Evolutionary conservation across 2,329 filamentous ascomycete genomes (phyloP).

Genomic region (Xylaria polymorpha): DNA sequence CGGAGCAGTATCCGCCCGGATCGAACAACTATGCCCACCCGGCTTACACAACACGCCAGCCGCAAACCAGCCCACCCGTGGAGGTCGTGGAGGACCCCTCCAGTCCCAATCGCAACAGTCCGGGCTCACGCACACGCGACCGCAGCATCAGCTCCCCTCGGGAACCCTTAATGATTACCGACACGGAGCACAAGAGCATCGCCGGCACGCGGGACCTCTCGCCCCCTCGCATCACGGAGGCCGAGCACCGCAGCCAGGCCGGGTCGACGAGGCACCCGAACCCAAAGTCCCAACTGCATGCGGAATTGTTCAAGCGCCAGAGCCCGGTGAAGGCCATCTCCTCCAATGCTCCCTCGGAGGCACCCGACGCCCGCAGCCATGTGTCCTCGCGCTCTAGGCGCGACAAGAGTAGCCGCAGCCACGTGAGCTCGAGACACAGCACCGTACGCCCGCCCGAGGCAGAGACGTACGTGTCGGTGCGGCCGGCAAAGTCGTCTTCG

Average conservation of each 20-base stretch:
- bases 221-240: slow-evolving; percentile 37
- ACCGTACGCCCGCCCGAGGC: slow-evolving; percentile 41
- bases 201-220: slow-evolving; percentile 51
- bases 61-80: slow-evolving; percentile 46
- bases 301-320: slow-evolving; percentile 27
- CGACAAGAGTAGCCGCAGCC: slow-evolving; percentile 35
- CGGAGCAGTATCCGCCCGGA: slow-evolving; percentile 50
- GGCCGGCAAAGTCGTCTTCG: slow-evolving; percentile 39
- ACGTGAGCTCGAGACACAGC: slow-evolving; percentile 44
- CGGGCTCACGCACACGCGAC: slow-evolving; percentile 51
- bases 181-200: slow-evolving; percentile 57
- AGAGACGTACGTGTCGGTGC: slow-evolving; percentile 59
- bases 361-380: slow-evolving; percentile 29
- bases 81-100: slow-evolving; percentile 55
- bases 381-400: slow-evolving; percentile 23
- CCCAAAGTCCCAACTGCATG: slow-evolving; percentile 26
- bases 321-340: background rate
- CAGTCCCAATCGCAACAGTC: slow-evolving; percentile 54
- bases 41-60: slow-evolving; percentile 53
- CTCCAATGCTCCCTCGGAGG: slow-evolving; percentile 4
- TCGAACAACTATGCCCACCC: slow-evolving; percentile 52
- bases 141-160: slow-evolving; percentile 55
- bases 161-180: slow-evolving; percentile 55
- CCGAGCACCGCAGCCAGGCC: slow-evolving; percentile 36
- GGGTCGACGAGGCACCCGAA: slow-evolving; percentile 13